These are phyloP conservation scores for barrel medic (Medicago truncatula) DNA, from an alignment of 306 rosid genomes.

Conservation along the genomic window DNA sequence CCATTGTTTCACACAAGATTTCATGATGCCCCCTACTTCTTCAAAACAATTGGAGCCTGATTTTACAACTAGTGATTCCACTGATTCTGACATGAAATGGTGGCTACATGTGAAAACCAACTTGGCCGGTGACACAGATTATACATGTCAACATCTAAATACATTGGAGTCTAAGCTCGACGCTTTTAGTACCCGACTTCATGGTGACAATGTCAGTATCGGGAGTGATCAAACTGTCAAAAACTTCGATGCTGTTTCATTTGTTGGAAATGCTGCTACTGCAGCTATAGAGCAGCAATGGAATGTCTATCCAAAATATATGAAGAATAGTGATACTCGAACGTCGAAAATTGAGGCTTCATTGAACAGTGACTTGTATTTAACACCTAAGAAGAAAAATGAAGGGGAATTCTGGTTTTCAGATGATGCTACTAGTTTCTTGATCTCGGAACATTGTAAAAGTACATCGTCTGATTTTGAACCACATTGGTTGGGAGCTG, in stretches of 20 bases:
- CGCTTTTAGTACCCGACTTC: constrained; percentile 44
- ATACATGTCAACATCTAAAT: constrained; percentile 46
- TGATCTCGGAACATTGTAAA: constrained; percentile 47
- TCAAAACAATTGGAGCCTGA: constrained; percentile 49
- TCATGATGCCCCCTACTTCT: constrained; percentile 20
- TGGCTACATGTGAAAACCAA: constrained; percentile 73
- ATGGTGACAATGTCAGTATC: constrained; percentile 37
- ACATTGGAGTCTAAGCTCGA: constrained; percentile 58
- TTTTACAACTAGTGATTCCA: constrained; percentile 43
- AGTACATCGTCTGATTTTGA: constrained; percentile 57
- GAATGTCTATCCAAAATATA: constrained; percentile 43
- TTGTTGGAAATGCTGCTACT: constrained; percentile 29
- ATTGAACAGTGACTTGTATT: constrained; percentile 38
- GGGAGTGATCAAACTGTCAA: constrained; percentile 42
- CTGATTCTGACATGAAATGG: constrained; percentile 57
- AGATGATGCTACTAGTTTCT: constrained; percentile 56
- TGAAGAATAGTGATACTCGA: constrained; percentile 36
- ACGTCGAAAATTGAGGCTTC: constrained; percentile 52
- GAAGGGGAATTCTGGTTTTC: constrained; percentile 53
- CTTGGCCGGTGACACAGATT: constrained; percentile 48
- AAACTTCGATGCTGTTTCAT: constrained; percentile 46
- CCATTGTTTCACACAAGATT: constrained; percentile 42
- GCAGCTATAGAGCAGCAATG: constrained; percentile 46
- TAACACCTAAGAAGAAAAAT: constrained; percentile 50
- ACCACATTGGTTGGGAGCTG: constrained; percentile 56